These are phyloP conservation scores for Kazachstania psychrophila DNA, from an alignment of 805 yeast species.

Conservation along the genomic window DNA sequence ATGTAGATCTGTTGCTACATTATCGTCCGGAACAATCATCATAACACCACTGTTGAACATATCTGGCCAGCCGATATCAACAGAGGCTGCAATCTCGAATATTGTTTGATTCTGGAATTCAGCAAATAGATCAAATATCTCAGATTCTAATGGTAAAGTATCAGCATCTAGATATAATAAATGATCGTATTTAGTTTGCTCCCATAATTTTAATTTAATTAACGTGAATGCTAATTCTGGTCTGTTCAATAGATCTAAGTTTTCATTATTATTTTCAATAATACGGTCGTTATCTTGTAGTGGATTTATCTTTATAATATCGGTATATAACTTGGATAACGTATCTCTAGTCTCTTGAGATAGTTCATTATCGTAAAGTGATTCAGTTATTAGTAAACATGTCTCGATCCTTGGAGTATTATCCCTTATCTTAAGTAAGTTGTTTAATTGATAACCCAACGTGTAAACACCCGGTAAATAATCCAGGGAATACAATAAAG, in stretches of 20 bases:
- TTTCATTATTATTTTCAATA: constrained; percentile 16
- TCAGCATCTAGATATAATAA: constrained; percentile 60
- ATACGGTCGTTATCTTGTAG: constrained; percentile 14
- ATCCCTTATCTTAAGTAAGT: constrained; percentile 8
- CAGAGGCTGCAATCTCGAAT: constrained; percentile 41
- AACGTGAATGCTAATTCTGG: constrained; percentile 46
- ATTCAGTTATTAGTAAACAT: constrained; percentile 17
- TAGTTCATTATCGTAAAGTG: constrained; percentile 13
- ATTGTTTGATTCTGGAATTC: constrained; percentile 16
- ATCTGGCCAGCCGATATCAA: constrained; percentile 92
- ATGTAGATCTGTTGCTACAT: constrained; percentile 36
- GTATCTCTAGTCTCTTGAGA: constrained; percentile 12
- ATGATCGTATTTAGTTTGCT: constrained; percentile 34
- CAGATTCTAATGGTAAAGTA: constrained; percentile 38
- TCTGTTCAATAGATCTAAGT: constrained; percentile 33
- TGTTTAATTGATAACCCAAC: constrained; percentile 34
- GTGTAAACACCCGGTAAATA: constrained; percentile 53
- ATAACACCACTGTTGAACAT: constrained; percentile 76
- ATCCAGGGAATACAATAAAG: constrained; percentile 41
- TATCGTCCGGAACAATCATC: constrained; percentile 43
- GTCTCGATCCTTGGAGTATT: constrained; percentile 3
- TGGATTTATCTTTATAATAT: constrained; percentile 23
- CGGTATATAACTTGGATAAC: constrained; percentile 18
- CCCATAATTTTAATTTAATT: constrained; percentile 44
- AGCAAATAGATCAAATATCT: constrained; percentile 18